These are phyloP conservation scores for Capillidium heterosporum DNA, from an alignment of 371 early-diverging fungal species.

Conservation along the genomic window DNA sequence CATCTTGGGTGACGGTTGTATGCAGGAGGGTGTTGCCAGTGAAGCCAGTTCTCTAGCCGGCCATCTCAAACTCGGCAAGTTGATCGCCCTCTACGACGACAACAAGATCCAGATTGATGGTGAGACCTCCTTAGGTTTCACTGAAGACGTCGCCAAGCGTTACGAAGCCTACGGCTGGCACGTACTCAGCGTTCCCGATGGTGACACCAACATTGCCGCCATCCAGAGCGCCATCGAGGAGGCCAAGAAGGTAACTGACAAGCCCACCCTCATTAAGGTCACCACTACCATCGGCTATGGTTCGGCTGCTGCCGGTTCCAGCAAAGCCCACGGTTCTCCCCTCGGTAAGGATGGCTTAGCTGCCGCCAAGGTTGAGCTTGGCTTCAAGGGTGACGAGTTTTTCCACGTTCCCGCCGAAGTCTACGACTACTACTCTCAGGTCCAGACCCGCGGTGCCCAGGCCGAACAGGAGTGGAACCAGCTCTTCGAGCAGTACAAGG, in stretches of 20 bases:
- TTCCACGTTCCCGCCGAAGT: constrained; percentile 52
- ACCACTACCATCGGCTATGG: constrained; percentile 76
- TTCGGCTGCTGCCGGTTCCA: constrained; percentile 69
- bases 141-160: constrained; percentile 84
- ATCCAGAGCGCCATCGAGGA: constrained; percentile 55
- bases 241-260: constrained; percentile 67
- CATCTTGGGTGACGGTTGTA: constrained; percentile 96
- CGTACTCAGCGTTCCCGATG: constrained; percentile 58
- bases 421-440: constrained; percentile 40
- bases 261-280: constrained; percentile 79
- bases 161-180: constrained; percentile 94
- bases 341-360: constrained; percentile 79
- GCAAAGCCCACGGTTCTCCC: constrained; percentile 81
- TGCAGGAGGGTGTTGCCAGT: constrained; percentile 95
- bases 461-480: constrained; percentile 56
- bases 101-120: constrained; percentile 96
- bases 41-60: constrained; percentile 97
- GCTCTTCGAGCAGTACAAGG: constrained; percentile 38
- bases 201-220: constrained; percentile 56
- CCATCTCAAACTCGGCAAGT: constrained; percentile 88
- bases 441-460: constrained; percentile 34
- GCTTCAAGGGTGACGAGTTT: constrained; percentile 55
- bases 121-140: constrained; percentile 72
- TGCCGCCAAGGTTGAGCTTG: constrained; percentile 68
- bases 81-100: constrained; percentile 94